Evolutionary conservation across 768 basidiomycete genomes (phyloP).

Genomic region (Ephemerocybe angulata): DNA sequence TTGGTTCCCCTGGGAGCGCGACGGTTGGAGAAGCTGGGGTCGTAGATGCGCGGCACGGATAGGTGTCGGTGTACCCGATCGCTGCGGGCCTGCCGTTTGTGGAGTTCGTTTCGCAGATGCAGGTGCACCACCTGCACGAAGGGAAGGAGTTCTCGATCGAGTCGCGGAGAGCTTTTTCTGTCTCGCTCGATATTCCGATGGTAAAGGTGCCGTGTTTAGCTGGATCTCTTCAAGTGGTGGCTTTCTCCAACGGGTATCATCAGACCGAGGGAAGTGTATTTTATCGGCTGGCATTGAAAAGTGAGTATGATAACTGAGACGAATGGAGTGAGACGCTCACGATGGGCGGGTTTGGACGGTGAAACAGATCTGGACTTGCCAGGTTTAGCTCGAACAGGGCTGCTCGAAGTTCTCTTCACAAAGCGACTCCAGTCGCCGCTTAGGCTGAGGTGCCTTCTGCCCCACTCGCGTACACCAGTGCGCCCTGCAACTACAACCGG

Average conservation of each 20-base stretch:
- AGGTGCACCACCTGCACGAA: slow-evolving; percentile 16
- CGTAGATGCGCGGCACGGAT: slow-evolving; percentile 29
- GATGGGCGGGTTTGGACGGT: background rate
- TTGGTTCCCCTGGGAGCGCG: slow-evolving; percentile 39
- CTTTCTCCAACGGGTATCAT: slow-evolving; percentile 5
- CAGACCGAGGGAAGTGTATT: slow-evolving; percentile 17
- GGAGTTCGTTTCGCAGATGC: slow-evolving; percentile 6
- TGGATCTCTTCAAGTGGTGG: slow-evolving; percentile 18
- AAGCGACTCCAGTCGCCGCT: slow-evolving; percentile 50
- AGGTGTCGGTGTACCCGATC: slow-evolving; percentile 19
- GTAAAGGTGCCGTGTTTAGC: slow-evolving; percentile 18
- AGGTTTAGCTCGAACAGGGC: slow-evolving; percentile 25
- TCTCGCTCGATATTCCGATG: slow-evolving; percentile 12
- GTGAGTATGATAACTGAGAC: background rate
- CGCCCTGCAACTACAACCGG: slow-evolving; percentile 22
- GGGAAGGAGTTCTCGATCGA: slow-evolving; percentile 21
- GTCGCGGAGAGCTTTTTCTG: slow-evolving; percentile 21
- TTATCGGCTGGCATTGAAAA: slow-evolving; percentile 10
- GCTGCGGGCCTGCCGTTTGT: background rate
- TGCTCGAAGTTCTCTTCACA: slow-evolving; percentile 23
- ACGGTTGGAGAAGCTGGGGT: slow-evolving; percentile 33
- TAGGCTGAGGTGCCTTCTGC: slow-evolving; percentile 51
- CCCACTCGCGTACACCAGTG: slow-evolving; percentile 48
- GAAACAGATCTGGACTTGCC: slow-evolving; percentile 5
- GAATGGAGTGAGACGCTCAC: background rate